Conservation (phyloP, 2,329 filamentous ascomycete species). For the Triangularia verruculosa region DNA sequence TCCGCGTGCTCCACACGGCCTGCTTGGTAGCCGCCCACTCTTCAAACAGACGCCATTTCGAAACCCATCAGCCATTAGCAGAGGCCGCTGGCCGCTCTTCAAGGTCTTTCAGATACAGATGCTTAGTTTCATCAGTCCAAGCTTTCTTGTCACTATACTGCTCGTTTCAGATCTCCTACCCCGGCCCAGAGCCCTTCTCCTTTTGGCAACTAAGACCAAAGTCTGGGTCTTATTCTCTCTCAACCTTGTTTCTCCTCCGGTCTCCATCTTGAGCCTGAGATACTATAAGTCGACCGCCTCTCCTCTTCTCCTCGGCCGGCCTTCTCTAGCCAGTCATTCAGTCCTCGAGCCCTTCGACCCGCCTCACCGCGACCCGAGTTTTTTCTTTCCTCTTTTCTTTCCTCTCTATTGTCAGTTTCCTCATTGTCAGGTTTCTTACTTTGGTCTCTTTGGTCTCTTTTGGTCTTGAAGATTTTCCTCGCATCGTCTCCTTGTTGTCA, state of each 20-base stretch:
- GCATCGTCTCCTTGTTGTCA: constrained; percentile 9
- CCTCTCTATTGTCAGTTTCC: constrained; percentile 28
- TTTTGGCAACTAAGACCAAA: constrained; percentile 5
- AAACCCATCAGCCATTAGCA: constrained; percentile 50
- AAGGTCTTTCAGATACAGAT: constrained; percentile 48
- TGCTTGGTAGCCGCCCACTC: constrained; percentile 44
- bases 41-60: constrained; percentile 48
- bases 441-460: constrained; percentile 18
- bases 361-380: constrained; percentile 27
- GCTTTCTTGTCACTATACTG: constrained; percentile 33
- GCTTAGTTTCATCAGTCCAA: constrained; percentile 49
- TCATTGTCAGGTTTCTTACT: constrained; percentile 24
- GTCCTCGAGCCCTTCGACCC: constrained; percentile 32
- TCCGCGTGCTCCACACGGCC: constrained; percentile 26
- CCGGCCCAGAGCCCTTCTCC: constrained; percentile 28
- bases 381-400: constrained; percentile 42
- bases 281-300: constrained; percentile 31
- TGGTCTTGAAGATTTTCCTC: background rate
- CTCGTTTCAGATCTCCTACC: constrained; percentile 35
- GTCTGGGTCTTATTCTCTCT: constrained; percentile 6
- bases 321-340: constrained; percentile 35
- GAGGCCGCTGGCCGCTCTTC: constrained; percentile 39
- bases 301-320: constrained; percentile 28
- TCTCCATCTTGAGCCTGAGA: constrained; percentile 19
- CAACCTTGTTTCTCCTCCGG: constrained; percentile 20